These are phyloP conservation scores for Fremontodendron californicum DNA, from an alignment of 345 rosid genomes.

Conservation along the genomic window DNA sequence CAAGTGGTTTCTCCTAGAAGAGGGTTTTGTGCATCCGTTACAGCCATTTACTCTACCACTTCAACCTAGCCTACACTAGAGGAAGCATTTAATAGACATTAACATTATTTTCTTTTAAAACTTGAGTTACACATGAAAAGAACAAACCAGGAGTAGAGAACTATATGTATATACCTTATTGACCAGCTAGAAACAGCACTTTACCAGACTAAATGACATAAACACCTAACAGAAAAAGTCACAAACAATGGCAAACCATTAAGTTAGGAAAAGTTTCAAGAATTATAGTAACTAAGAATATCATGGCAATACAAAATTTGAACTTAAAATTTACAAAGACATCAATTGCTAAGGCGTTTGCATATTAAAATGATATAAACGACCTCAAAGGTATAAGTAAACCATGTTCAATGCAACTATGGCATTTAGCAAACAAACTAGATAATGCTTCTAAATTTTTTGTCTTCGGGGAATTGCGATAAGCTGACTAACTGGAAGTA, in stretches of 20 bases:
- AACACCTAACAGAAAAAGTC: neutral
- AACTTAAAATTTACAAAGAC: neutral
- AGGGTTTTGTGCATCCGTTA: conserved; percentile 63
- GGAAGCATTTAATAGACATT: neutral
- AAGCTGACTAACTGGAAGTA: neutral
- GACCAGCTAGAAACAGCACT: conserved; percentile 7
- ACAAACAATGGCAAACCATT: neutral
- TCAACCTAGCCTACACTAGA: conserved; percentile 30
- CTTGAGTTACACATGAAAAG: neutral
- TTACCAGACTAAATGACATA: neutral
- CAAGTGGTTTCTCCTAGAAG: conserved; percentile 82
- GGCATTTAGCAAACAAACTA: neutral
- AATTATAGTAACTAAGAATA: neutral
- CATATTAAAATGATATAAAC: neutral
- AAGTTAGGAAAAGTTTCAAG: neutral
- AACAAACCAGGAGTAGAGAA: neutral
- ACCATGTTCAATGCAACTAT: neutral
- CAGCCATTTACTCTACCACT: conserved; percentile 53
- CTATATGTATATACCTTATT: neutral
- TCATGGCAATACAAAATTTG: neutral
- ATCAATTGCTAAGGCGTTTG: neutral
- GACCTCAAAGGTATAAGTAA: neutral
- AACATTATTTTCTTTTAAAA: neutral
- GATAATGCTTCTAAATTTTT: neutral
- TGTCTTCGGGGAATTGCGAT: neutral